A percentile compares a stretch with the other conserved stretches of the same genome.
phyloP scores from a whole-genome alignment of 495 filamentous ascomycete species.

The Friedmanniomyces endolithicus region DNA sequence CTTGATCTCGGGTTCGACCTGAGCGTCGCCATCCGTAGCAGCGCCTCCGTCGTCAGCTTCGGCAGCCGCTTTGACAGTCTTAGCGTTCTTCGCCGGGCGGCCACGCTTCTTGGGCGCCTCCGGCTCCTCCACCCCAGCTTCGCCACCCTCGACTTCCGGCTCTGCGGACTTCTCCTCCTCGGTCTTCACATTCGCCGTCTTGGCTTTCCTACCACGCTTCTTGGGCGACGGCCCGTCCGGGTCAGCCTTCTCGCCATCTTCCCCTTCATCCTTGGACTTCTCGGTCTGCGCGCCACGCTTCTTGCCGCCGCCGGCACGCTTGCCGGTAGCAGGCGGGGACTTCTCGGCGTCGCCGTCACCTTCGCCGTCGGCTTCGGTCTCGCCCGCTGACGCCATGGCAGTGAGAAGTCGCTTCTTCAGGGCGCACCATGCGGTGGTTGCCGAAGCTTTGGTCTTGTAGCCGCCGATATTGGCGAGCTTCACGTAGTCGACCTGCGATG shows the following conservation, averaged over 20 bases:
- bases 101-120: background rate
- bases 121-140: background rate
- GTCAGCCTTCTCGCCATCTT: background rate
- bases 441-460: constrained; percentile 31
- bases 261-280: background rate
- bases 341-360: background rate
- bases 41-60: background rate
- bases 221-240: background rate
- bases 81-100: background rate
- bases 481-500: constrained; percentile 31
- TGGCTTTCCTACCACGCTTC: background rate
- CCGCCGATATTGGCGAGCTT: constrained; percentile 28
- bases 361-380: background rate
- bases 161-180: background rate
- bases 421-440: constrained; percentile 21
- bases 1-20: too few species aligned
- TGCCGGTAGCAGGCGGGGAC: background rate
- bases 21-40: background rate
- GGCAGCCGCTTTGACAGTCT: background rate
- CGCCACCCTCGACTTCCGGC: background rate
- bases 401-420: background rate
- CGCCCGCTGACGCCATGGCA: background rate
- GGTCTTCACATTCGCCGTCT: background rate
- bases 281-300: background rate
- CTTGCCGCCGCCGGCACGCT: background rate